Conservation (phyloP, 192 early-diverging fungal species). For the Dissophora ornata region DNA sequence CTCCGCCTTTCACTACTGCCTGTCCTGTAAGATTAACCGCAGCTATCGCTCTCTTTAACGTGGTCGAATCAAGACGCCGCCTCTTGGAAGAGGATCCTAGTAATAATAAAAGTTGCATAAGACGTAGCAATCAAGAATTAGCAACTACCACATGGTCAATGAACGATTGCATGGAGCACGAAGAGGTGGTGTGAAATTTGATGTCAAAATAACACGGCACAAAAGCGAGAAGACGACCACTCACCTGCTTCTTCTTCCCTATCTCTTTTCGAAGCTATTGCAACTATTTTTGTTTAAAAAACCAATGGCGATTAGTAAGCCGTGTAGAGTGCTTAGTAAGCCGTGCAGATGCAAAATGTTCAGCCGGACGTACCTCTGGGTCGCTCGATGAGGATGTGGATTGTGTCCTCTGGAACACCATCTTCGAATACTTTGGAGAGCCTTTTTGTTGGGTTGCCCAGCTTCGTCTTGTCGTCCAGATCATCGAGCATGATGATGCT, state of each 20-base stretch:
- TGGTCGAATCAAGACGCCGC: background rate
- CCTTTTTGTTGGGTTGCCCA: background rate
- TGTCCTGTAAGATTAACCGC: constrained; percentile 10
- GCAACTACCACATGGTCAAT: background rate
- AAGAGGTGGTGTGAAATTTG: background rate
- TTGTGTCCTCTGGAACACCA: background rate
- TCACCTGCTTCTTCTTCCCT: constrained; percentile 12
- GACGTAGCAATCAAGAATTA: constrained; percentile 1
- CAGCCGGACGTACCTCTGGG: constrained; percentile 9
- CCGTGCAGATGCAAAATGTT: constrained; percentile 1
- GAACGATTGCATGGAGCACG: constrained; percentile 1
- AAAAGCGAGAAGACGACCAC: constrained; percentile 4
- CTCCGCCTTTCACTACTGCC: constrained; percentile 10
- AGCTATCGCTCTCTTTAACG: constrained; percentile 9
- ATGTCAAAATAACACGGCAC: background rate
- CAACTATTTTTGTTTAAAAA: constrained; percentile 4
- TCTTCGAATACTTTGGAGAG: constrained; percentile 7
- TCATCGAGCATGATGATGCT: constrained; percentile 7
- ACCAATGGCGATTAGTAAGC: background rate
- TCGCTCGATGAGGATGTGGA: too few relatives aligned
- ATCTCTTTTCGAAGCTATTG: constrained; percentile 17
- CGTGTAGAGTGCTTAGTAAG: background rate
- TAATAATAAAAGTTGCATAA: constrained; percentile 1
- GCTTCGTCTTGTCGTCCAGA: constrained; percentile 3
- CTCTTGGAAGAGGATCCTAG: constrained; percentile 11